Evolutionary conservation across 202 grass and related monocot species (phyloP).

Genomic region (Dendrocalamus latiflorus): DNA sequence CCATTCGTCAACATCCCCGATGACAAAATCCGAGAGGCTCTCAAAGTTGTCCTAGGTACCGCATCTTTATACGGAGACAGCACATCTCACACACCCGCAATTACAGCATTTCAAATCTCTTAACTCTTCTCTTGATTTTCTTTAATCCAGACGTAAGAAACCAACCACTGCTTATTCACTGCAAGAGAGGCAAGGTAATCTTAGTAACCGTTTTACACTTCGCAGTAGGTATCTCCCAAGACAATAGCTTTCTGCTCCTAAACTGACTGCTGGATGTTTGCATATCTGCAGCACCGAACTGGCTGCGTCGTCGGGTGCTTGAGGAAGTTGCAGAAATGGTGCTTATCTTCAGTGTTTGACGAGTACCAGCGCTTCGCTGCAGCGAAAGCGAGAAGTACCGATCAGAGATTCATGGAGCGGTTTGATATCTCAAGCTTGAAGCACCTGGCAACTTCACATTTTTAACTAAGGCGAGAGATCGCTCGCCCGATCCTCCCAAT

Average conservation of each 20-base stretch:
- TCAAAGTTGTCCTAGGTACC: slow-evolving; percentile 80
- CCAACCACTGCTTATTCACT: slow-evolving; percentile 88
- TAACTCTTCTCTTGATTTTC: slow-evolving; percentile 20
- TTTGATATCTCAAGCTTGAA: slow-evolving; percentile 76
- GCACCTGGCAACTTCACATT: slow-evolving; percentile 40
- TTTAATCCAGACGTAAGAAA: slow-evolving; percentile 61
- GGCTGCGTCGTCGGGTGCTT: slow-evolving; percentile 82
- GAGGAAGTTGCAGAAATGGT: slow-evolving; percentile 85
- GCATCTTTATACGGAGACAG: not conserved
- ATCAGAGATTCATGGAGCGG: slow-evolving; percentile 82
- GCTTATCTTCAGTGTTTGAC: slow-evolving; percentile 70
- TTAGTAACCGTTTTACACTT: not conserved
- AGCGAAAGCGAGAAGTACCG: slow-evolving; percentile 72
- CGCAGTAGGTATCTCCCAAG: not conserved
- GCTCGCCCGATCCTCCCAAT: not conserved
- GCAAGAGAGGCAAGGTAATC: slow-evolving; percentile 90
- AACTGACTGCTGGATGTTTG: not conserved
- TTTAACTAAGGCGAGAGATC: slow-evolving; percentile 16
- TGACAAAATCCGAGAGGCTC: no score
- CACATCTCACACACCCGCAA: no score
- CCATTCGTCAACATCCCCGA: slow-evolving; percentile 75
- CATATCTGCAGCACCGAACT: slow-evolving; percentile 68
- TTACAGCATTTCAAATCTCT: slow-evolving; percentile 10
- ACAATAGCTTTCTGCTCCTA: not conserved
- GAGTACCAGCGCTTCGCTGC: slow-evolving; percentile 77